These are phyloP conservation scores for Dothidotthia symphoricarpi DNA, from an alignment of 2,329 filamentous ascomycete genomes.

Conservation along the genomic window DNA sequence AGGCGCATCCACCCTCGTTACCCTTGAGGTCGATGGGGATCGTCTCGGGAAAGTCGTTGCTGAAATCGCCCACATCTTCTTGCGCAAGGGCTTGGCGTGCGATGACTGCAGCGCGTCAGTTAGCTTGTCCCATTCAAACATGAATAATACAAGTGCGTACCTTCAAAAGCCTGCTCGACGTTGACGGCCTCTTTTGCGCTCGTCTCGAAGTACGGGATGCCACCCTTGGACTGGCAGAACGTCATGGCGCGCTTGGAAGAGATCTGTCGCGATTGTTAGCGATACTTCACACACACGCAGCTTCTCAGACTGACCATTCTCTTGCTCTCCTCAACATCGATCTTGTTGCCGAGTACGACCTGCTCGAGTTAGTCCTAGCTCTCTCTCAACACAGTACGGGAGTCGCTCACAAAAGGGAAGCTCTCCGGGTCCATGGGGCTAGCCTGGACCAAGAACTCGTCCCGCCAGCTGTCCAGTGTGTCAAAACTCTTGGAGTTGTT, in stretches of 20 bases:
- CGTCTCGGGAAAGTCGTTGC: conserved; percentile 93
- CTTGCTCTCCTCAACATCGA: conserved; percentile 97
- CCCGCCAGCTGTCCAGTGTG: conserved; percentile 95
- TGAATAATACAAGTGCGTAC: conserved; percentile 36
- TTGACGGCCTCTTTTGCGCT: conserved; percentile 99
- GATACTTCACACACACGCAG: conserved; percentile 75
- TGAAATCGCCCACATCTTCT: conserved; percentile 97
- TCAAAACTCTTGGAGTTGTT: conserved; percentile 99
- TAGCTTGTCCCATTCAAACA: neutral
- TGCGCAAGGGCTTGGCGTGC: conserved; percentile 92
- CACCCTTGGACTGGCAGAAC: conserved; percentile 95
- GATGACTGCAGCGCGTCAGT: conserved; percentile 66
- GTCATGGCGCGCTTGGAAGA: conserved; percentile 94
- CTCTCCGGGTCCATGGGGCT: conserved; percentile 94
- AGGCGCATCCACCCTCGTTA: conserved; percentile 88
- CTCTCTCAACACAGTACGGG: conserved; percentile 11
- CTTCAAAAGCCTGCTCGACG: conserved; percentile 81
- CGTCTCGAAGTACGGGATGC: conserved; percentile 98
- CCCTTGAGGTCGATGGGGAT: conserved; percentile 98
- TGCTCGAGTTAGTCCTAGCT: conserved; percentile 39
- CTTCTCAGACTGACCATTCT: conserved; percentile 90
- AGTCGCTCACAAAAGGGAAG: conserved; percentile 80
- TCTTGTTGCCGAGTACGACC: conserved; percentile 98
- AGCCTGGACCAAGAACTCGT: conserved; percentile 97
- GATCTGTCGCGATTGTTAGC: conserved; percentile 56